Conservation (phyloP, 345 rosid species). For the Corchorus olitorius region DNA sequence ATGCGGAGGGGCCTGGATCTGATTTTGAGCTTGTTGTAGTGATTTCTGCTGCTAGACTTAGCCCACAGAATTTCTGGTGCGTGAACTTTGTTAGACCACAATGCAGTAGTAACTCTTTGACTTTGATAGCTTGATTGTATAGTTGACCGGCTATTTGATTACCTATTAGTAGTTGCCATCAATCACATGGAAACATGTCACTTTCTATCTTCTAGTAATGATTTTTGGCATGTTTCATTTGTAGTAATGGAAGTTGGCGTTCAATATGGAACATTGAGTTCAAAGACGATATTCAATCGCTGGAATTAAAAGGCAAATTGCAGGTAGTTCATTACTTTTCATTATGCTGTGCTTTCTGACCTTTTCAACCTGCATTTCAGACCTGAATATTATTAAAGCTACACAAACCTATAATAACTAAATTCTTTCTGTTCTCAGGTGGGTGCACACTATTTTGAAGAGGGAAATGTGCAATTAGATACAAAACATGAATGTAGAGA, state of each 20-base stretch:
- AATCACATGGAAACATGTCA: background rate
- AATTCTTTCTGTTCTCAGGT: slow-evolving; percentile 50
- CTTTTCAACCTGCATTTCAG: slow-evolving; percentile 7
- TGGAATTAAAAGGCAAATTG: slow-evolving; percentile 72
- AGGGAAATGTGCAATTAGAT: slow-evolving; percentile 97
- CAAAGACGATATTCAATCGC: slow-evolving; percentile 73
- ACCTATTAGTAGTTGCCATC: background rate
- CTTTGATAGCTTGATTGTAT: background rate
- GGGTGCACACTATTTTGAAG: slow-evolving; percentile 96
- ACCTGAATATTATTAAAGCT: slow-evolving; percentile 12
- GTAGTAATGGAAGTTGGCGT: slow-evolving; percentile 95
- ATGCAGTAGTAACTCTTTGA: slow-evolving; percentile 10
- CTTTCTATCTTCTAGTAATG: slow-evolving; percentile 10
- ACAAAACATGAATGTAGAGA: slow-evolving; percentile 85
- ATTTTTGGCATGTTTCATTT: slow-evolving; percentile 19
- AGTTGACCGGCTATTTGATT: background rate
- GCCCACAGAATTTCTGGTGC: slow-evolving; percentile 97
- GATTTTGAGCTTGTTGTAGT: slow-evolving; percentile 87
- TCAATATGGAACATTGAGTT: slow-evolving; percentile 85
- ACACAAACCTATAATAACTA: slow-evolving; percentile 4
- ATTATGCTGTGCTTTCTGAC: background rate
- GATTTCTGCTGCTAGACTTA: slow-evolving; percentile 78
- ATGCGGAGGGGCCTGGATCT: slow-evolving; percentile 79
- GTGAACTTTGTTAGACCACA: slow-evolving; percentile 30
- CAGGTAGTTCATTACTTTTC: slow-evolving; percentile 68